Evolutionary conservation across 768 basidiomycete species (phyloP), one percentile per base, ranked within the genome.

Genomic region (Tricholomella constricta): DNA sequence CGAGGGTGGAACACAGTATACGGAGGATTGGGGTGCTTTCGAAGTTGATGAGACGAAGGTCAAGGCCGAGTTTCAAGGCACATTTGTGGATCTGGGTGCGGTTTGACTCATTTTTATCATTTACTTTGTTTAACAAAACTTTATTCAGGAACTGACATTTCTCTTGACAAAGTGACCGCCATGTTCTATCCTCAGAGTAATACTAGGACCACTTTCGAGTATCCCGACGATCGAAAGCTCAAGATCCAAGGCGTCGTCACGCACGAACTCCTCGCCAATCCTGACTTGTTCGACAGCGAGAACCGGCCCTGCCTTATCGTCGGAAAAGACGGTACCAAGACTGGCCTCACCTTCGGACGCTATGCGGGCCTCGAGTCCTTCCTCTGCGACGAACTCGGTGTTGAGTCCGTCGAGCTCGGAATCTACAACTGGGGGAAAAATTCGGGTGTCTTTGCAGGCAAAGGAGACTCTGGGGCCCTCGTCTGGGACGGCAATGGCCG

Each of bases 231-330:
- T 47, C 54, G 64, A 36, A 65, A 72, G 36, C 61, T 72, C 5
- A 48, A 26, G 26, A 53, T 66, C 42, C 15, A 15, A 3, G 72
- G 58, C 50, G 57, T 55, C 37, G 58, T 75, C 41, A 17, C 61
- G 3, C 69, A 72, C 8, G 53, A 65, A 6, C 52, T 65, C 65
- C 71, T 52, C n/a, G n/a, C n/a, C n/a, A n/a, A n/a, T n/a, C n/a
- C n/a, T n/a, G n/a, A n/a, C n/a, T n/a, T n/a, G n/a, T n/a, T n/a
- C n/a, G n/a, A n/a, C n/a, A n/a, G n/a, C n/a, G n/a, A n/a, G n/a
- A n/a, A n/a, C n/a, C n/a, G 72, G 35, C 58, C 43, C n/a, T 65
- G 64, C 54, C 15, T 76, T 8, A 46, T 69, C 20, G 76, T 74
- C 11, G 50, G 72, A 35, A 74, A 78, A 62, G 49, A 53, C 49